Conservation (phyloP, 1,139 yeast genomes). For the Suhomyces bokatorum region DNA sequence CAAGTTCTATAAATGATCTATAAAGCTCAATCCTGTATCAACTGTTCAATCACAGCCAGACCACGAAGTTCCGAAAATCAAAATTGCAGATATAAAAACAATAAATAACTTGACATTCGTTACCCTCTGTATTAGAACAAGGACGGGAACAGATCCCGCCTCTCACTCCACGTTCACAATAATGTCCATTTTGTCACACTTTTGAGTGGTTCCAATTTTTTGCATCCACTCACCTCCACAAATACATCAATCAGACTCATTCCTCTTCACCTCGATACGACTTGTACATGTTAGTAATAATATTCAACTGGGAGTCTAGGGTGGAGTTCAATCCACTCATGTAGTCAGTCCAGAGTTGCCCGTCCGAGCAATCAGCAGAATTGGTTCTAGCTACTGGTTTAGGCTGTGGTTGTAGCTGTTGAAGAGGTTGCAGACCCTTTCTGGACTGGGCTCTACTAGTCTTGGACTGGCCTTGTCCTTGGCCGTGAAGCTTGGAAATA, state of each 20-base stretch:
- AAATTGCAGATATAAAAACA: too few relatives aligned
- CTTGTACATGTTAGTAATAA: slow-evolving; percentile 1
- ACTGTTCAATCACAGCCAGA: too few relatives aligned
- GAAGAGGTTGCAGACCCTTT: background rate
- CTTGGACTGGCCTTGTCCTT: background rate
- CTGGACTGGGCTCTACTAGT: background rate
- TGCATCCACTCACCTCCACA: background rate
- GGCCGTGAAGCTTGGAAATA: background rate
- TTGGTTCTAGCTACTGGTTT: background rate
- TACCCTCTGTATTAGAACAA: too few relatives aligned
- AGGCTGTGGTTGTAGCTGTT: background rate
- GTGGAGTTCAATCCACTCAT: slow-evolving; percentile 5
- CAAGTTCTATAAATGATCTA: too few relatives aligned
- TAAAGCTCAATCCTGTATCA: too few relatives aligned
- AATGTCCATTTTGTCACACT: too few relatives aligned
- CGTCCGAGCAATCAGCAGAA: background rate
- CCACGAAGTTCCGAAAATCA: too few relatives aligned
- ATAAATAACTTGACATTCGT: too few relatives aligned
- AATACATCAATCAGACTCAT: background rate
- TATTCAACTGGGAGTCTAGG: slow-evolving; percentile 6
- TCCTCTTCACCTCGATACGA: background rate
- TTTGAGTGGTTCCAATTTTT: too few relatives aligned
- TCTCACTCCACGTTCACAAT: too few relatives aligned
- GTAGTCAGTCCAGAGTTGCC: slow-evolving; percentile 7
- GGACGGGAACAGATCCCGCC: too few relatives aligned